Conservation (phyloP, 179 eudicot species). For the Vitellaria paradoxa region DNA sequence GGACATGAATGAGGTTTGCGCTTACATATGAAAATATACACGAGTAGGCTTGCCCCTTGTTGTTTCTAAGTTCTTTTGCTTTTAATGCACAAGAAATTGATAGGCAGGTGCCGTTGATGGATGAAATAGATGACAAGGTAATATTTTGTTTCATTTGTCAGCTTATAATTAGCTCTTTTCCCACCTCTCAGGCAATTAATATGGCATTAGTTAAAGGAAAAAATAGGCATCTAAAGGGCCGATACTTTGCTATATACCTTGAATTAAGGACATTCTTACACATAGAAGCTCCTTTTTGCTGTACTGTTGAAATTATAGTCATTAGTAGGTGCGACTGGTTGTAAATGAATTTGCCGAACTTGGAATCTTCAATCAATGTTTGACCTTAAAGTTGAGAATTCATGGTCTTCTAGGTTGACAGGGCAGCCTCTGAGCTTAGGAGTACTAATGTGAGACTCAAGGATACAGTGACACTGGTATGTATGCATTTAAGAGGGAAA, state of each 20-base stretch:
- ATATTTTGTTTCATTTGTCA: background rate
- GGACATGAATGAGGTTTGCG: slow-evolving; percentile 88
- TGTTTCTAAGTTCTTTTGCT: background rate
- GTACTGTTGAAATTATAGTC: no score
- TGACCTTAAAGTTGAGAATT: no score
- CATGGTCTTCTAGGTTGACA: slow-evolving; percentile 23
- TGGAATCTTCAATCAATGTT: background rate
- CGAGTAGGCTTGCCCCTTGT: background rate
- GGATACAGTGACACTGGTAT: slow-evolving; percentile 52
- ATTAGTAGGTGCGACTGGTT: background rate
- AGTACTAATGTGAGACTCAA: slow-evolving; percentile 58
- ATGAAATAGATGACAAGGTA: slow-evolving; percentile 44
- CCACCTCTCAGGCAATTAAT: slow-evolving; percentile 17
- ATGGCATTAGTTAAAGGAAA: slow-evolving; percentile 13
- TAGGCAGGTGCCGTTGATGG: slow-evolving; percentile 34
- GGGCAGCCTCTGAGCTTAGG: slow-evolving; percentile 25
- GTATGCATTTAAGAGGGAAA: background rate
- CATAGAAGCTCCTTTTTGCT: no score
- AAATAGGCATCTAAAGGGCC: no score
- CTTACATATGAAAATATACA: background rate
- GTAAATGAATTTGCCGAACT: background rate
- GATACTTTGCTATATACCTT: no score
- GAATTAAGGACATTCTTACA: no score
- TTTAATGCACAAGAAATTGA: slow-evolving; percentile 30
- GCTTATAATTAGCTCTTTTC: background rate